Base-by-base conservation (phyloP, 2,329 filamentous ascomycete genomes). In the Monosporascus sp. region DNA sequence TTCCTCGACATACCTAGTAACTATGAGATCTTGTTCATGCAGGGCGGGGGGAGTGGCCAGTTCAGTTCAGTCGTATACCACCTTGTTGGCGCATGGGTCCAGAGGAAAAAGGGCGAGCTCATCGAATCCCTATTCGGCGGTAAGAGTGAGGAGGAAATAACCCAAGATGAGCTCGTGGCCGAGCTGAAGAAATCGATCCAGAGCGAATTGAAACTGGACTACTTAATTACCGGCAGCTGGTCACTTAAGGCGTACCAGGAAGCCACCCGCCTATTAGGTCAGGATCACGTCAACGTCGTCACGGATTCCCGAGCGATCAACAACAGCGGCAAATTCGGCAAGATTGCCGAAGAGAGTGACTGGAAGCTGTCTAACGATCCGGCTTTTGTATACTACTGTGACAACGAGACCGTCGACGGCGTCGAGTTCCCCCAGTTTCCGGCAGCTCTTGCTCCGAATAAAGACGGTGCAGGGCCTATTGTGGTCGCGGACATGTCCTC, bases 401-500 rank as follows among this genome's bases (percentile, higher is more conserved):
- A 92, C 70, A 97, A 97, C 63, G 92, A 97, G 77, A 96, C 91
- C 0, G 90, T 95, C 6, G 91, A 96, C 64, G 92, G 92, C 37
- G 91, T 97, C 18, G 93, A 97, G 68, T 96, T 95, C 62, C 90
- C 87, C 6, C 72, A 64, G 17, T 82, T 84, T 65, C 93, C 93
- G 24, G 74, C 85, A 58, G 69, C 71, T 7, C 77, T 95, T 24
- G 80, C 82, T 48, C 72, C 80, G 11, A 71, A 71, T 7, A 71
- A 77, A 1, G 80, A 85, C 49, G 84, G 85, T 8, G 80, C 86
- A 49, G 82, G 84, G 35, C 85, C 86, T 1, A 81, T 96, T 55
- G 87, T 97, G 6, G 87, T 96, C 5, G 91, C 89, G 20, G 93
- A 97, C 71, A 96, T 97, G 89, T 88, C 83, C 47, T 96, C 90